phyloP scores from a whole-genome alignment of 2,329 filamentous ascomycete species.

The Talaromyces sp. region DNA sequence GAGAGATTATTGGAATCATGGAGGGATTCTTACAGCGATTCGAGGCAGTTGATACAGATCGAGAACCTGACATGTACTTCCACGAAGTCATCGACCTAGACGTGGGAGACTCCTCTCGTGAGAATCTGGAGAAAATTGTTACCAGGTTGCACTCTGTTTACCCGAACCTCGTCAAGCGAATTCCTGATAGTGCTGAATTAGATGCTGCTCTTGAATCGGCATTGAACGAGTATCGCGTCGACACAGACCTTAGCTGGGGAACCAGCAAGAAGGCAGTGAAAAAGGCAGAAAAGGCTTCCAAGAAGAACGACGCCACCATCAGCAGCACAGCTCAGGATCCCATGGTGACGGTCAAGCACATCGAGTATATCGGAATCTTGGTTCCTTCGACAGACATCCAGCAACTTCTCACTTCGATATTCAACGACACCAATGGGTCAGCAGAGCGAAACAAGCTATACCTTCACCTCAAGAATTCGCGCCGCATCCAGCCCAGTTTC shows the following conservation, averaged over 20 bases:
- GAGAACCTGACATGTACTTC: slow-evolving; percentile 75
- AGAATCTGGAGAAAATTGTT: slow-evolving; percentile 81
- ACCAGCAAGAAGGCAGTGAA: slow-evolving; percentile 48
- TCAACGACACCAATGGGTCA: slow-evolving; percentile 49
- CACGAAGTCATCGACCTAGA: slow-evolving; percentile 84
- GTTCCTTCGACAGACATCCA: slow-evolving; percentile 54
- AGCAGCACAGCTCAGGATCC: slow-evolving; percentile 29
- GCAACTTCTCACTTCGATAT: slow-evolving; percentile 66
- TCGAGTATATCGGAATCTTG: slow-evolving; percentile 66
- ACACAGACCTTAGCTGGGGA: slow-evolving; percentile 69
- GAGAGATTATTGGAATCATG: slow-evolving; percentile 87
- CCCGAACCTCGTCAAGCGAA: slow-evolving; percentile 64
- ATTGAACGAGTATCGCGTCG: slow-evolving; percentile 72
- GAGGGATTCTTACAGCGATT: slow-evolving; percentile 87
- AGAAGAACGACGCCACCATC: slow-evolving; percentile 15
- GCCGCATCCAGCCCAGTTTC: slow-evolving; percentile 79
- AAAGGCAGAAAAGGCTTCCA: slow-evolving; percentile 29
- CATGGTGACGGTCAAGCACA: slow-evolving; percentile 49
- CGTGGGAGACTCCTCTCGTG: slow-evolving; percentile 70
- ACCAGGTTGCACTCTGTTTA: slow-evolving; percentile 70
- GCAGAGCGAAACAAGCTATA: slow-evolving; percentile 66
- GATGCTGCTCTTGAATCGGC: slow-evolving; percentile 76
- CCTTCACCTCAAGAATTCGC: slow-evolving; percentile 67
- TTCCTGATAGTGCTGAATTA: slow-evolving; percentile 71
- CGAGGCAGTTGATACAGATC: slow-evolving; percentile 68